These are phyloP conservation scores for Trichodelitschia bisporula DNA, from an alignment of 495 filamentous ascomycete genomes.

Conservation along the genomic window DNA sequence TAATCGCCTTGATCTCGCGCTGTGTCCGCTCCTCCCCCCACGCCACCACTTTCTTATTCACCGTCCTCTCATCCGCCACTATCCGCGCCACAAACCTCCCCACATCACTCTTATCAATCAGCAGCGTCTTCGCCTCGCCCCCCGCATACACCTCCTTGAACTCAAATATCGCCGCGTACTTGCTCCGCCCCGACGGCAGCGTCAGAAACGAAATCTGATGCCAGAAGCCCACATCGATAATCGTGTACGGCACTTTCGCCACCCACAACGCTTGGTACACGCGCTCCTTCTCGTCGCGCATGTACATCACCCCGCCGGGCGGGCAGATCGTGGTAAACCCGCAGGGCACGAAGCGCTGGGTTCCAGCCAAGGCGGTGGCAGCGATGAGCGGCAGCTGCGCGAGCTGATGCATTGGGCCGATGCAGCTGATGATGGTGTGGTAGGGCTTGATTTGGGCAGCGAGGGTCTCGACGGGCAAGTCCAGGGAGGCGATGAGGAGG, in stretches of 20 bases:
- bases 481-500: constrained; percentile 23
- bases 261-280: constrained; percentile 29
- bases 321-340: constrained; percentile 3
- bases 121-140: constrained; percentile 22
- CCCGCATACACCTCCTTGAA: constrained; percentile 25
- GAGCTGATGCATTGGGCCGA: constrained; percentile 21
- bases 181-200: constrained; percentile 26
- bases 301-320: constrained; percentile 4
- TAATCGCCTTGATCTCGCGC: constrained; percentile 23
- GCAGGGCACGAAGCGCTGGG: constrained; percentile 33
- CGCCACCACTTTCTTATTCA: constrained; percentile 31
- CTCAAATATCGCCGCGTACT: constrained; percentile 23
- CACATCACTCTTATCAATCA: constrained; percentile 30
- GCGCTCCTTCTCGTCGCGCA: constrained; percentile 23
- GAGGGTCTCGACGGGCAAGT: constrained; percentile 21
- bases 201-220: constrained; percentile 26
- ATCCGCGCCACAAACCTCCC: constrained; percentile 30
- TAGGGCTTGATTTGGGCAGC: constrained; percentile 21
- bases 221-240: constrained; percentile 38
- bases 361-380: constrained; percentile 28
- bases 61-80: constrained; percentile 26
- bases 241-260: constrained; percentile 29
- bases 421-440: constrained; percentile 28
- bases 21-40: constrained; percentile 24
- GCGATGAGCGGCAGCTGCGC: constrained; percentile 27